A percentile compares a stretch with the other conserved stretches of the same genome.
These are phyloP conservation scores for Zygoascus tannicola DNA, from an alignment of 805 yeast species.

Conservation along the genomic window DNA sequence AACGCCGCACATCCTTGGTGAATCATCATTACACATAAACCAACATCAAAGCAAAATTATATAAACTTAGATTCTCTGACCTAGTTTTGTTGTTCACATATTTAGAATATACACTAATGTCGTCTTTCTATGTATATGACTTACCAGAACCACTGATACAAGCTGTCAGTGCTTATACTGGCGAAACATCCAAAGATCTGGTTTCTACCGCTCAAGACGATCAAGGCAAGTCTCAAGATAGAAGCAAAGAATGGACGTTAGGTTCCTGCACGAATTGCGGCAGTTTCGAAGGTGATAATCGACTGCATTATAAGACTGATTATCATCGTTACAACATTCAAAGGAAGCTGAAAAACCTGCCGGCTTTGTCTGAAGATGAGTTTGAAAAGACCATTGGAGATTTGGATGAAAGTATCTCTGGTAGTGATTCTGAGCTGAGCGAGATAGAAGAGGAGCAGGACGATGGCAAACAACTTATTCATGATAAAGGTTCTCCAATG, in stretches of 20 bases:
- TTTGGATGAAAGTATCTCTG: conserved; percentile 44
- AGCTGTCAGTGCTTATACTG: conserved; percentile 3
- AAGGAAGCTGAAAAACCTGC: conserved; percentile 38
- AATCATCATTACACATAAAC: no score
- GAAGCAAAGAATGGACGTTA: not conserved
- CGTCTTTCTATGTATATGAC: conserved; percentile 9
- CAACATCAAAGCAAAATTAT: no score
- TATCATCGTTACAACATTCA: conserved; percentile 51
- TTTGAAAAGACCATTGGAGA: conserved; percentile 47
- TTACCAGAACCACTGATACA: conserved; percentile 9
- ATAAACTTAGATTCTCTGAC: no score
- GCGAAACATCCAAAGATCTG: no score
- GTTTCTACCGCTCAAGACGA: not conserved
- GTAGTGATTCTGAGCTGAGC: conserved; percentile 31
- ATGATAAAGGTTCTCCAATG: conserved; percentile 47
- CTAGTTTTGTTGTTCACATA: no score
- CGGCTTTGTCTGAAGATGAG: conserved; percentile 43
- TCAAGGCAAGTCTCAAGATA: not conserved
- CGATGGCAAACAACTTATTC: conserved; percentile 19
- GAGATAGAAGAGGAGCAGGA: conserved; percentile 23
- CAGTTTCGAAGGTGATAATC: conserved; percentile 5
- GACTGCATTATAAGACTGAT: conserved; percentile 49
- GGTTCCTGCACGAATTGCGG: conserved; percentile 14
- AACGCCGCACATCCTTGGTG: no score
- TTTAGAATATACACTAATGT: no score